These are phyloP conservation scores for Tolypocladium sp. DNA, from an alignment of 2,329 filamentous ascomycete genomes.

Conservation along the genomic window DNA sequence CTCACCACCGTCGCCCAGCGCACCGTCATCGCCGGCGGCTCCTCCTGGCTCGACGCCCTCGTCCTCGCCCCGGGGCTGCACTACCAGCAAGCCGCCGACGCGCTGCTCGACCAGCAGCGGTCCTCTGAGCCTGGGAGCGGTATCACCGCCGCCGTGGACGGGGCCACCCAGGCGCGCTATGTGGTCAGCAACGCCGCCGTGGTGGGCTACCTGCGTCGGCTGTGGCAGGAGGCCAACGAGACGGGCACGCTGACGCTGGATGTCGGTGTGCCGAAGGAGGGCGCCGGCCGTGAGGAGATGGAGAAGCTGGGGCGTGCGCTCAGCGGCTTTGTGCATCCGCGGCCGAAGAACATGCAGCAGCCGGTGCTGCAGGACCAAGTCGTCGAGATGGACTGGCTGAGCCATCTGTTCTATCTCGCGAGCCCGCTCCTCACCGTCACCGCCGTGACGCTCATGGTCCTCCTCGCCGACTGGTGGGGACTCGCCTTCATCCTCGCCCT, in stretches of 20 bases:
- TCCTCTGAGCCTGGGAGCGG: neutral
- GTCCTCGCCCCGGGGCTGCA: constrained; percentile 53
- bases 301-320: constrained; percentile 11
- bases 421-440: constrained; percentile 36
- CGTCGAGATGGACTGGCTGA: constrained; percentile 32
- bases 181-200: constrained; percentile 42
- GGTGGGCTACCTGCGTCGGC: constrained; percentile 31
- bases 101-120: constrained; percentile 22
- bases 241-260: constrained; percentile 16
- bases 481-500: constrained; percentile 37
- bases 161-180: constrained; percentile 12
- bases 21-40: constrained; percentile 46
- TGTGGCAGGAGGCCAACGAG: constrained; percentile 13
- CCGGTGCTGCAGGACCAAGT: neutral
- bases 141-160: neutral
- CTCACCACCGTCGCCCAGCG: constrained; percentile 45
- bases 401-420: constrained; percentile 38
- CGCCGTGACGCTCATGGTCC: constrained; percentile 32
- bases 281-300: constrained; percentile 4
- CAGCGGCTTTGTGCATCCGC: neutral
- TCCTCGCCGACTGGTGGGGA: constrained; percentile 44
- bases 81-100: constrained; percentile 47
- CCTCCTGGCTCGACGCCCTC: constrained; percentile 46
- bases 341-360: neutral
- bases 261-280: constrained; percentile 12